These are phyloP conservation scores for Phaeosphaeria sp. DNA, from an alignment of 2,329 filamentous ascomycete species.

Conservation along the genomic window DNA sequence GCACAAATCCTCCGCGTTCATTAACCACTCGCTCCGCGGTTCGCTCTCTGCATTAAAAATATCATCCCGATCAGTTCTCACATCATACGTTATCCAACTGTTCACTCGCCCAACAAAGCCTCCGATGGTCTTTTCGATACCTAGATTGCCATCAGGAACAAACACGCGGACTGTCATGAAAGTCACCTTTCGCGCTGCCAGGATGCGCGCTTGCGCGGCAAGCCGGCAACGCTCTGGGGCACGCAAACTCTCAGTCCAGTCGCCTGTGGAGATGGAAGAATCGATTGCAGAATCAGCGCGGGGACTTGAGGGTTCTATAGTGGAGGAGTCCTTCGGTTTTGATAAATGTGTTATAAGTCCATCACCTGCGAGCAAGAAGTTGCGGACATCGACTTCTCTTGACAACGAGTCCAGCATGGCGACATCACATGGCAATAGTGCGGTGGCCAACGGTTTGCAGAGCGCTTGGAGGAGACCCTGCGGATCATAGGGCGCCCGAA, in stretches of 20 bases:
- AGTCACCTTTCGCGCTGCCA: constrained; percentile 61
- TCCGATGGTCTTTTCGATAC: constrained; percentile 63
- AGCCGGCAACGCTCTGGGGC: constrained; percentile 63
- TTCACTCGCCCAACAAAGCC: constrained; percentile 67
- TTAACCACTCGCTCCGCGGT: constrained; percentile 32
- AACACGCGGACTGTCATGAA: constrained; percentile 65
- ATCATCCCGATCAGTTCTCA: constrained; percentile 59
- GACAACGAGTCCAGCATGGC: background rate
- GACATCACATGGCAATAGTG: constrained; percentile 55
- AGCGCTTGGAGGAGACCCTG: constrained; percentile 72
- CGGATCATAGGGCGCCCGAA: constrained; percentile 73
- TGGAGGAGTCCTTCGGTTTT: constrained; percentile 6
- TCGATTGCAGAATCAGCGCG: constrained; percentile 30
- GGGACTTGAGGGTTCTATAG: constrained; percentile 1
- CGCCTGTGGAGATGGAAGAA: constrained; percentile 11
- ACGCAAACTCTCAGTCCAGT: constrained; percentile 20
- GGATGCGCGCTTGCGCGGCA: constrained; percentile 70
- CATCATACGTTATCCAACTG: constrained; percentile 66
- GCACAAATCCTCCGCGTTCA: constrained; percentile 29
- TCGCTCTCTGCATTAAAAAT: constrained; percentile 3
- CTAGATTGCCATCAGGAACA: constrained; percentile 55
- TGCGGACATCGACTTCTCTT: background rate
- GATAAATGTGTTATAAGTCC: background rate
- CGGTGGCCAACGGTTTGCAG: constrained; percentile 66
- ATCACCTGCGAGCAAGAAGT: background rate